phyloP scores from a whole-genome alignment of 2,329 filamentous ascomycete genomes.

The Aquanectria penicillioides region DNA sequence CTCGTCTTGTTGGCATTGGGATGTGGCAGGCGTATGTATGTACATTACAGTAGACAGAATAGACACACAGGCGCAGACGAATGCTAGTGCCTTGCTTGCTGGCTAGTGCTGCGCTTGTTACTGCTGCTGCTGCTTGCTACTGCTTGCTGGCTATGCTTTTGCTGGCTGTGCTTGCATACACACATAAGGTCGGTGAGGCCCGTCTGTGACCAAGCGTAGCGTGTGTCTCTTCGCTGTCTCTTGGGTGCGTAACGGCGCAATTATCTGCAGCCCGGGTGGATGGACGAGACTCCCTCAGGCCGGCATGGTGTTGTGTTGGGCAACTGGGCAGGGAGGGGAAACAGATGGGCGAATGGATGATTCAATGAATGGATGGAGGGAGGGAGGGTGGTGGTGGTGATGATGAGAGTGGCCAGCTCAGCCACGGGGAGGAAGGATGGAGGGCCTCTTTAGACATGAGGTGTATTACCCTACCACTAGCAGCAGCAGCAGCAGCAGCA shows the following conservation, averaged over 20 bases:
- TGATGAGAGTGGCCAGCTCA: not conserved
- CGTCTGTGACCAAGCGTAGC: not conserved
- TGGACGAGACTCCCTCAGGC: not conserved
- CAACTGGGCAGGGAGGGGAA: not conserved
- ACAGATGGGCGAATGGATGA: not conserved
- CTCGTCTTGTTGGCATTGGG: not conserved
- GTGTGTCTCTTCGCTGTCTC: not conserved
- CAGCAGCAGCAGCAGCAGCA: no score
- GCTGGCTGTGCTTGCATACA: conserved; percentile 15
- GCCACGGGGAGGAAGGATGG: conserved; percentile 4
- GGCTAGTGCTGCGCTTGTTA: not conserved
- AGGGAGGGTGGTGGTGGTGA: conserved; percentile 2
- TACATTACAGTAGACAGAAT: no score
- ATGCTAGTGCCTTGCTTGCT: not conserved
- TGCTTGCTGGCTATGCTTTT: not conserved
- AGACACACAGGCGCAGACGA: not conserved
- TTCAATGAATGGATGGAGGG: no score
- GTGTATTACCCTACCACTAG: no score
- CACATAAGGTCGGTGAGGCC: conserved; percentile 16
- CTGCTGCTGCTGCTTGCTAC: no score
- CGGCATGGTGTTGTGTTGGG: conserved; percentile 3
- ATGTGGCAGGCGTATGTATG: no score
- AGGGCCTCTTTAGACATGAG: not conserved
- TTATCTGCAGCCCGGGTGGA: conserved; percentile 8
- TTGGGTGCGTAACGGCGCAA: not conserved